These are phyloP conservation scores for Lactarius deliciosus DNA, from an alignment of 768 basidiomycete species.

Conservation along the genomic window DNA sequence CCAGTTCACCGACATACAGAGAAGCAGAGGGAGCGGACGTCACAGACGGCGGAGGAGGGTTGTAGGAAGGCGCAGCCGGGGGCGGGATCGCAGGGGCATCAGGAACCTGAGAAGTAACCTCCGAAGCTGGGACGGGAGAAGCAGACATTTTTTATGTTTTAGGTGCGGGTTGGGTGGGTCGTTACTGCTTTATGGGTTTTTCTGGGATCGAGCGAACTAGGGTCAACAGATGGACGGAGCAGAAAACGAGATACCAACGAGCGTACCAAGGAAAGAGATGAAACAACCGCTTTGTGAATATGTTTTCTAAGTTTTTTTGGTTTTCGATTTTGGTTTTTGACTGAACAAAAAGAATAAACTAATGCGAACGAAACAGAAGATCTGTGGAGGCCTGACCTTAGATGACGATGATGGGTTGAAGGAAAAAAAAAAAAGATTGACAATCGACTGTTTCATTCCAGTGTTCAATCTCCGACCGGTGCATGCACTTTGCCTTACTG, in stretches of 20 bases:
- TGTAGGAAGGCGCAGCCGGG: slow-evolving; percentile 55
- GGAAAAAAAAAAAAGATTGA: slow-evolving; percentile 40
- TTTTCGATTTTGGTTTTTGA: slow-evolving; percentile 55
- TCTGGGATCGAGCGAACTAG: slow-evolving; percentile 40
- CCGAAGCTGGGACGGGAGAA: slow-evolving; percentile 37
- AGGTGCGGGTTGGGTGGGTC: slow-evolving; percentile 53
- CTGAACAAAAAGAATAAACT: slow-evolving; percentile 30
- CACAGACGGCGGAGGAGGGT: slow-evolving; percentile 50
- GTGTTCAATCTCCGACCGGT: slow-evolving; percentile 44
- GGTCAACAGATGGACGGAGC: slow-evolving; percentile 28
- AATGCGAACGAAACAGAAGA: slow-evolving; percentile 28
- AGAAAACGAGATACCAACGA: slow-evolving; percentile 26
- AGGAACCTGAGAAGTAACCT: slow-evolving; percentile 40
- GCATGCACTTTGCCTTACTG: slow-evolving; percentile 11
- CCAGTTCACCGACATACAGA: slow-evolving; percentile 98
- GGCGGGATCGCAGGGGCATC: slow-evolving; percentile 47
- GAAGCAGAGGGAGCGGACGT: slow-evolving; percentile 82
- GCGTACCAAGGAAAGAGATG: slow-evolving; percentile 70
- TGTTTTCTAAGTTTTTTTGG: slow-evolving; percentile 65
- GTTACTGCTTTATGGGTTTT: slow-evolving; percentile 95
- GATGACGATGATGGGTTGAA: slow-evolving; percentile 61
- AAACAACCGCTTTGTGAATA: slow-evolving; percentile 71
- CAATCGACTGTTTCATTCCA: slow-evolving; percentile 27
- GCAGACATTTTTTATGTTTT: slow-evolving; percentile 42
- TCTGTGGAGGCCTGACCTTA: slow-evolving; percentile 45